Conservation (phyloP, 169 alveolate species). For the Eimeria mitis region DNA sequence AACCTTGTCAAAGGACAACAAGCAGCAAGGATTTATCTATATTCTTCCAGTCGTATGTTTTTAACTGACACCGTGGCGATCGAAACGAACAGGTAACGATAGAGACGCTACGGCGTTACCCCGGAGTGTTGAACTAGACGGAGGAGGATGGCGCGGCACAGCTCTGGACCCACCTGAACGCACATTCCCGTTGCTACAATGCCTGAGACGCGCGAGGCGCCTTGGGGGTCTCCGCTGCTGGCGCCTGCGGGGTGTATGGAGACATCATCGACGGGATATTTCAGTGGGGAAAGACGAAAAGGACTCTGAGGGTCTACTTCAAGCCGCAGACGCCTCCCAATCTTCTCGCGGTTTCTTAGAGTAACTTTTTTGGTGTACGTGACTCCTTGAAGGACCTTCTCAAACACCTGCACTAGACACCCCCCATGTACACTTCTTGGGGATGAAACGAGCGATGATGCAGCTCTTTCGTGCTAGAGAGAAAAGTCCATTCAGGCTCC, state of each 20-base stretch:
- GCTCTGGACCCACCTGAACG: constrained; percentile 69
- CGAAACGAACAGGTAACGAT: too few species aligned
- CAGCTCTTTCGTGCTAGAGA: not conserved
- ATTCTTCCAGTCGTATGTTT: too few species aligned
- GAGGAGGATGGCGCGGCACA: too few species aligned
- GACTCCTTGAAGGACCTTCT: constrained; percentile 48
- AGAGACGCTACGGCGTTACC: too few species aligned
- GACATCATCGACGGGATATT: constrained; percentile 30
- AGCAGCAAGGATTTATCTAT: too few species aligned
- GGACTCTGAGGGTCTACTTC: constrained; percentile 56
- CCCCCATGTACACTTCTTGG: not conserved
- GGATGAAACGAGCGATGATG: not conserved
- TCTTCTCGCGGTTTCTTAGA: constrained; percentile 32
- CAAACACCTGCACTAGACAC: constrained; percentile 54
- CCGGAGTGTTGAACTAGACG: too few species aligned
- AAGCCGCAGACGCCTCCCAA: constrained; percentile 54
- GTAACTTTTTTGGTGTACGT: constrained; percentile 15
- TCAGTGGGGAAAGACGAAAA: constrained; percentile 18
- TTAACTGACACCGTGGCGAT: too few species aligned
- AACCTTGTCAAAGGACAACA: too few species aligned
- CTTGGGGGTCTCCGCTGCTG: not conserved
- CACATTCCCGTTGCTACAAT: constrained; percentile 57
- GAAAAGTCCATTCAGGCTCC: not conserved
- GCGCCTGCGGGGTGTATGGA: not conserved
- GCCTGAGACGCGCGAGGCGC: constrained; percentile 23